phyloP scores from a whole-genome alignment of 192 early-diverging fungal species.

The Diversispora eburnea region DNA sequence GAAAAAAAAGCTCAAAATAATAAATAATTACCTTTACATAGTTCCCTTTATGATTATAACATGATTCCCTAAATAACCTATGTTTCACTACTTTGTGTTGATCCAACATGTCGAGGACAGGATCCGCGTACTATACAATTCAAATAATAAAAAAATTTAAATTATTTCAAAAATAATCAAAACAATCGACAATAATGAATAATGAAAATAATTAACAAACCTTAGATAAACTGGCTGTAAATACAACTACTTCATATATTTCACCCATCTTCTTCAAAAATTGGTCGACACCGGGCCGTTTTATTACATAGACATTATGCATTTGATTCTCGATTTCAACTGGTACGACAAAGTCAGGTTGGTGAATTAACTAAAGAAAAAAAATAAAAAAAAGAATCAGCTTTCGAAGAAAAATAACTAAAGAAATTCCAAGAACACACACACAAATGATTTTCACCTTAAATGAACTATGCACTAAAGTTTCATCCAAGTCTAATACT shows the following conservation, averaged over 20 bases:
- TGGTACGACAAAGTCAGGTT: slow-evolving; percentile 89
- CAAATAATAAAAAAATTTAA: slow-evolving; percentile 5
- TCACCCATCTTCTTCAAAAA: slow-evolving; percentile 84
- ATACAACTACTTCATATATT: slow-evolving; percentile 91
- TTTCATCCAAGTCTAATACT: slow-evolving; percentile 97
- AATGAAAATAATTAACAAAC: slow-evolving; percentile 34
- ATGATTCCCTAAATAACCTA: slow-evolving; percentile 94
- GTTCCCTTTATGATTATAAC: slow-evolving; percentile 91
- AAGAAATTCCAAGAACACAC: not conserved
- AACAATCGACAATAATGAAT: not conserved
- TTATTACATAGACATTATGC: slow-evolving; percentile 95
- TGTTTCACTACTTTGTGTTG: slow-evolving; percentile 79
- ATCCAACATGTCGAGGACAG: slow-evolving; percentile 94
- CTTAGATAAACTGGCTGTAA: slow-evolving; percentile 92
- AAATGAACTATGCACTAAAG: slow-evolving; percentile 95
- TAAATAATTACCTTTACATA: slow-evolving; percentile 79
- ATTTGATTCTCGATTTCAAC: slow-evolving; percentile 87
- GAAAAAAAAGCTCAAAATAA: not conserved
- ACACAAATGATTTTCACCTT: slow-evolving; percentile 46
- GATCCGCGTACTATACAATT: slow-evolving; percentile 85
- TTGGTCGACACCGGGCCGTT: slow-evolving; percentile 92
- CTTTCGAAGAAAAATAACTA: not conserved
- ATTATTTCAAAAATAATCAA: not conserved
- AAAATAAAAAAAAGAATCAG: not conserved
- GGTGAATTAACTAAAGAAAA: slow-evolving; percentile 40